Conservation (phyloP, 2,329 filamentous ascomycete genomes). For the Penicillium frequentans region DNA sequence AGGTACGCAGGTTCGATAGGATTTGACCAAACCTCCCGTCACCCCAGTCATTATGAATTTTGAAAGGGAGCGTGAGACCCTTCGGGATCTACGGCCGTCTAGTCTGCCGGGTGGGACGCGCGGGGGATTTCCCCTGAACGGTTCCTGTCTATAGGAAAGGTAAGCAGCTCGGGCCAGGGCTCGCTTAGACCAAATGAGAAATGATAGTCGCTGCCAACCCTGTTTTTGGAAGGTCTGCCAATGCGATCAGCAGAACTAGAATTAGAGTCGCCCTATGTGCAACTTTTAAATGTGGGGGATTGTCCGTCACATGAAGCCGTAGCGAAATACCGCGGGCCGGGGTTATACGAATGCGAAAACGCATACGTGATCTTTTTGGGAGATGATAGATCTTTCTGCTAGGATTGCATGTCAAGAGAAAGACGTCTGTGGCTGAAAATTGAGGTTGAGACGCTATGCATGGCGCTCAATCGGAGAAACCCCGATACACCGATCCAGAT, state of each 20-base stretch:
- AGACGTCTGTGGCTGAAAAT: background rate
- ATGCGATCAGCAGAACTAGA: background rate
- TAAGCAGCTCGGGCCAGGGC: conserved; percentile 1
- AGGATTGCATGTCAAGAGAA: background rate
- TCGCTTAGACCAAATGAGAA: conserved; percentile 22
- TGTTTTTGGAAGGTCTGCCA: background rate
- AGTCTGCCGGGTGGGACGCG: background rate
- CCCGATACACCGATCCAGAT: background rate
- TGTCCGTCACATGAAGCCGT: background rate
- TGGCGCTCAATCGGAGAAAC: background rate
- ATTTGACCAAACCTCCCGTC: background rate
- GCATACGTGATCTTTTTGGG: background rate
- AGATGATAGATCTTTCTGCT: background rate
- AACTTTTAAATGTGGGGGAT: background rate
- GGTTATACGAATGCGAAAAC: background rate
- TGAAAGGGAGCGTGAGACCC: background rate
- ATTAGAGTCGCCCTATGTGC: background rate
- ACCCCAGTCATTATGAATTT: no score
- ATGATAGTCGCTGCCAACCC: conserved; percentile 14
- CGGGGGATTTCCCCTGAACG: conserved; percentile 13
- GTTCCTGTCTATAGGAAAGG: conserved; percentile 4
- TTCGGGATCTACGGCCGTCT: background rate
- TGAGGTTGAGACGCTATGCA: background rate
- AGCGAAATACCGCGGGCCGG: background rate
- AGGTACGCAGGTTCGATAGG: background rate